Percentiles rank a stretch among this genome's conserved stretches.
These are phyloP conservation scores for Dictyostelium gargantuum DNA, from an alignment of 208 protist genomes.

Conservation along the genomic window DNA sequence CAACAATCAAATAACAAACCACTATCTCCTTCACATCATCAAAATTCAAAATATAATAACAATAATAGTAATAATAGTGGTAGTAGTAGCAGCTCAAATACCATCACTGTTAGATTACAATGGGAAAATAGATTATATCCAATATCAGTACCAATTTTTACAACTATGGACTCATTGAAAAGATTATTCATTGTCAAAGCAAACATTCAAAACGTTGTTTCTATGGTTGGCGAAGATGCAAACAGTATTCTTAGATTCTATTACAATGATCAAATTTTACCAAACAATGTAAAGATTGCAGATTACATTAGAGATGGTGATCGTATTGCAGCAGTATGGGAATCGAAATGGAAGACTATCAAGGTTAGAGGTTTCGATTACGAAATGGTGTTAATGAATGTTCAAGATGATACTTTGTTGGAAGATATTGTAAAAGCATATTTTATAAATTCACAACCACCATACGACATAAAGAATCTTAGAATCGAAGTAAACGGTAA, in stretches of 20 bases:
- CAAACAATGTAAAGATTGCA: background rate
- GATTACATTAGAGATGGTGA: background rate
- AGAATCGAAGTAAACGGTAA: background rate
- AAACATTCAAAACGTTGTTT: background rate
- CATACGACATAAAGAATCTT: constrained; percentile 51
- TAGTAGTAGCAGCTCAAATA: background rate
- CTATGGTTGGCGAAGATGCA: background rate
- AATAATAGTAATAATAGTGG: background rate
- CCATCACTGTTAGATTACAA: background rate
- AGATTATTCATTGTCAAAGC: constrained; percentile 43
- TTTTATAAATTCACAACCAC: background rate
- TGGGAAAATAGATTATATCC: background rate
- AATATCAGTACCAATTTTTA: background rate
- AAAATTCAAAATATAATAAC: background rate
- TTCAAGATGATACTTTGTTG: constrained; percentile 43
- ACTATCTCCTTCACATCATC: no score
- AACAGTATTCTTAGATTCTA: constrained; percentile 7
- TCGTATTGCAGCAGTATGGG: background rate
- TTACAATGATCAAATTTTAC: background rate
- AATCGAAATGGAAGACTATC: constrained; percentile 54
- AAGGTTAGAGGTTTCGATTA: constrained; percentile 55
- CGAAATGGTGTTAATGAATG: constrained; percentile 28
- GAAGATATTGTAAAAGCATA: constrained; percentile 51
- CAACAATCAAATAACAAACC: background rate
- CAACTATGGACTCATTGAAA: background rate